These are phyloP conservation scores for Myriosclerotinia curreyana DNA, from an alignment of 2,329 filamentous ascomycete genomes.

Conservation along the genomic window DNA sequence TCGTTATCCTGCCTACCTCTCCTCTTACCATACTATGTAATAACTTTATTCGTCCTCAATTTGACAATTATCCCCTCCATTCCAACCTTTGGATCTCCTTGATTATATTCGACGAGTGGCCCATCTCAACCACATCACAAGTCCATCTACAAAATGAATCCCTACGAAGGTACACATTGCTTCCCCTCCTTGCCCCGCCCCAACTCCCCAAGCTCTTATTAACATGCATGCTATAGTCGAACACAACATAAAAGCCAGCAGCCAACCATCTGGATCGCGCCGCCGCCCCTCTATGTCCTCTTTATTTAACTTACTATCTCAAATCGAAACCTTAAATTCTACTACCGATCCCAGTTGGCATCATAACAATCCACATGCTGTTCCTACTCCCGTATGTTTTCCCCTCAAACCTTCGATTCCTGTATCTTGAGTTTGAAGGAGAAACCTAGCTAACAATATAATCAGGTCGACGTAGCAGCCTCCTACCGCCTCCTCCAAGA, in stretches of 20 bases:
- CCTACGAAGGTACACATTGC: conserved; percentile 51
- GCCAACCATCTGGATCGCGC: conserved; percentile 38
- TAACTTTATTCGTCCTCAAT: background rate
- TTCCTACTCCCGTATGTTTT: conserved; percentile 49
- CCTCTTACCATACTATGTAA: background rate
- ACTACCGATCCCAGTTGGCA: conserved; percentile 19
- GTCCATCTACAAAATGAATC: conserved; percentile 40
- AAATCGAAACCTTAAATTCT: conserved; percentile 40
- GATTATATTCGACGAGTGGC: background rate
- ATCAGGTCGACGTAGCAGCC: conserved; percentile 50
- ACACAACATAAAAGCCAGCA: conserved; percentile 54
- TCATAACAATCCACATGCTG: conserved; percentile 54
- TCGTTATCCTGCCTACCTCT: conserved; percentile 9
- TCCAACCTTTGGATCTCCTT: background rate
- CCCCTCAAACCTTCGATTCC: background rate
- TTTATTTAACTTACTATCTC: conserved; percentile 55
- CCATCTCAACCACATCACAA: background rate
- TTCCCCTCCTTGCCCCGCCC: conserved; percentile 20
- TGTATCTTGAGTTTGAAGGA: background rate
- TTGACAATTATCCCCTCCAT: background rate
- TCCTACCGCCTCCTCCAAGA: conserved; percentile 59
- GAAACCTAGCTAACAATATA: background rate
- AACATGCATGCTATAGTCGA: conserved; percentile 51
- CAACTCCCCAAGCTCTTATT: conserved; percentile 7
- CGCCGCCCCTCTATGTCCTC: conserved; percentile 61